Base-by-base conservation (phyloP, 1,284 basidiomycete species). In the Phylloboletellus chloephorus region DNA sequence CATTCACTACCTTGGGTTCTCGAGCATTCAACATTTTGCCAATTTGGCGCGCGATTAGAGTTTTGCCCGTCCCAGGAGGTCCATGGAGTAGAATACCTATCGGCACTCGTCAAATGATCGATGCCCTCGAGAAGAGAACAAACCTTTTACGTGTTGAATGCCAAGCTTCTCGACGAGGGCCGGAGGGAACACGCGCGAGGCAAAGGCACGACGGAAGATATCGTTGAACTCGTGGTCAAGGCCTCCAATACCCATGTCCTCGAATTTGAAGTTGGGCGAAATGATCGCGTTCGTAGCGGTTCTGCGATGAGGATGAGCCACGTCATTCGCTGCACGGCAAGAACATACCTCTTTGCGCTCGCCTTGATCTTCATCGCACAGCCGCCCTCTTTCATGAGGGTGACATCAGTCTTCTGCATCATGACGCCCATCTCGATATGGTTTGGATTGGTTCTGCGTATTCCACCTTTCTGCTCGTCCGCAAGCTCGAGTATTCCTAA, bases 161-260 rank as follows among this genome's bases (percentile, higher is more conserved):
- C 96, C 96, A 22, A 99, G 80, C 67, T 97, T 98, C 54, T 98
- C 95, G 4, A 99, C 94, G 2, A 98, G 76, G 1, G 82, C 91
- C 0, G 93, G 94, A 17, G 96, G 96, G 67, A 98, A 98, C 32
- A 99, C 94, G 44, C 96, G 91, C 44, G 88, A 93, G 0, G 96
- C 95, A 62, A 99, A 99, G 0, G 96, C 96, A 60, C 96, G 88
- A 63, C 96, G 89, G 73, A 99, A 99, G 61, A 99, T 99, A 43
- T 91, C 84, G 43, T 82, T 82, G 60, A 99, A 99, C 61, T 99
- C 96, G 7, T 79, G 74, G 64, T 99, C 96, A 29, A 99, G 74
- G 61, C 96, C 96, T 61, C 96, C 96, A 57, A 99, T 98, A 19
- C 96, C 96, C 95, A 99, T 98, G 64, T 99, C 96, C 61, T 97